phyloP scores from a whole-genome alignment of 192 early-diverging fungal genomes.

The Chytriomyces hyalinus region DNA sequence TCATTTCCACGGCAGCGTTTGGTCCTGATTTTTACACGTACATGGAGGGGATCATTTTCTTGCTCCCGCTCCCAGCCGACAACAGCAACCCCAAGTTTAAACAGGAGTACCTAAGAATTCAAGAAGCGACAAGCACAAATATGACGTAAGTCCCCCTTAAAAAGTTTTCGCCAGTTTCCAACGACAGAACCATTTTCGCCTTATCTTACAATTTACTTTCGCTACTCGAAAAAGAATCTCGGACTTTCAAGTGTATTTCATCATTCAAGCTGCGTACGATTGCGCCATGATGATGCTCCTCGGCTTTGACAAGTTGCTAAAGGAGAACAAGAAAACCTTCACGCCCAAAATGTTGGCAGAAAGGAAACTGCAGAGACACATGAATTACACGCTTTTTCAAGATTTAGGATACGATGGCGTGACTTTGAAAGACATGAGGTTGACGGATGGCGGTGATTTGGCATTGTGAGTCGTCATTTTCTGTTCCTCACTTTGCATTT shows the following conservation, averaged over 20 bases:
- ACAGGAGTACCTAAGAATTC: background rate
- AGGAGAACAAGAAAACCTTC: background rate
- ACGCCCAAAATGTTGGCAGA: slow-evolving; percentile 14
- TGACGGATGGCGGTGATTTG: background rate
- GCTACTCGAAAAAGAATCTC: background rate
- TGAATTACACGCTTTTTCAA: slow-evolving; percentile 26
- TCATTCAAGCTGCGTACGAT: slow-evolving; percentile 1
- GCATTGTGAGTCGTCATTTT: slow-evolving; percentile 15
- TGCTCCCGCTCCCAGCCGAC: background rate
- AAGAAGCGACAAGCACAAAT: background rate
- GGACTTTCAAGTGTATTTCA: background rate
- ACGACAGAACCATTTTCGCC: background rate
- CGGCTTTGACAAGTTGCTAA: slow-evolving; percentile 8
- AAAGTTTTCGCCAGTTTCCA: background rate
- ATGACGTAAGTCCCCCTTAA: background rate
- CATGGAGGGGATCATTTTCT: background rate
- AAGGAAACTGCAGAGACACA: slow-evolving; percentile 7
- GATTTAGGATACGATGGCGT: background rate
- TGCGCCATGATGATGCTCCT: slow-evolving; percentile 21
- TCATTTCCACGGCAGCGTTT: background rate
- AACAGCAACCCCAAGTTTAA: background rate
- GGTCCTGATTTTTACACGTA: background rate
- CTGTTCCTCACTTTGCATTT: background rate
- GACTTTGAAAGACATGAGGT: background rate
- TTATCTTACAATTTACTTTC: background rate